Conservation (phyloP, 2,329 filamentous ascomycete species). For the Reticulascus tulasneorum region DNA sequence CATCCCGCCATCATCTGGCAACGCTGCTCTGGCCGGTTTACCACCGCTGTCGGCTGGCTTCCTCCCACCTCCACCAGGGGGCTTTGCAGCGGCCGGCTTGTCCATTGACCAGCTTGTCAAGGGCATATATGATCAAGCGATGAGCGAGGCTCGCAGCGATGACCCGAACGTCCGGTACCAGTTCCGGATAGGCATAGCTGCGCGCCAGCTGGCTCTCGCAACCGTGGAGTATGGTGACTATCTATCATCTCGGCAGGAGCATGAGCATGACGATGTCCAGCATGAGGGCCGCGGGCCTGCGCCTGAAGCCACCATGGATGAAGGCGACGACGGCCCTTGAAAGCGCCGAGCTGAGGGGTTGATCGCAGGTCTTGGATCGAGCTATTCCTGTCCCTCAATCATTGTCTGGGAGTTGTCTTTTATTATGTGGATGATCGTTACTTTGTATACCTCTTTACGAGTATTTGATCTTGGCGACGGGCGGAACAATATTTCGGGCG, state of each 20-base stretch:
- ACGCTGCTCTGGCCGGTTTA: conserved; percentile 24
- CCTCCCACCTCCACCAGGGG: conserved; percentile 23
- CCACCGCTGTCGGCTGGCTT: conserved; percentile 17
- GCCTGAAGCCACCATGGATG: conserved; percentile 11
- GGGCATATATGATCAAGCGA: conserved; percentile 40
- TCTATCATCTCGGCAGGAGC: conserved; percentile 22
- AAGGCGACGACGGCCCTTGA: conserved; percentile 13
- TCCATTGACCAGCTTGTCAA: conserved; percentile 24
- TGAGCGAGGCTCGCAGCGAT: conserved; percentile 40
- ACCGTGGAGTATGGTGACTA: conserved; percentile 49
- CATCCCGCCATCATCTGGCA: conserved; percentile 23
- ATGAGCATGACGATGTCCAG: conserved; percentile 20
- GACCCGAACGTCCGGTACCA: conserved; percentile 42
- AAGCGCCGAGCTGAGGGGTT: not conserved
- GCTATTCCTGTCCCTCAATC: no score
- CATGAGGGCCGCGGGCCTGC: conserved; percentile 9
- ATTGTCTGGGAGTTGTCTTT: no score
- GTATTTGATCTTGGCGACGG: no score
- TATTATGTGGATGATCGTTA: no score
- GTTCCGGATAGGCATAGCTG: conserved; percentile 49
- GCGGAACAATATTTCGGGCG: no score
- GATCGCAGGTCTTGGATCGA: no score
- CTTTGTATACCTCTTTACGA: no score
- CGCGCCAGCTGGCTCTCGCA: conserved; percentile 50
- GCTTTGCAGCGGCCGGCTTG: conserved; percentile 6